Evolutionary conservation across 2,329 filamentous ascomycete species (phyloP), one percentile per base, ranked within the genome.

Genomic region (Didymella pomorum): DNA sequence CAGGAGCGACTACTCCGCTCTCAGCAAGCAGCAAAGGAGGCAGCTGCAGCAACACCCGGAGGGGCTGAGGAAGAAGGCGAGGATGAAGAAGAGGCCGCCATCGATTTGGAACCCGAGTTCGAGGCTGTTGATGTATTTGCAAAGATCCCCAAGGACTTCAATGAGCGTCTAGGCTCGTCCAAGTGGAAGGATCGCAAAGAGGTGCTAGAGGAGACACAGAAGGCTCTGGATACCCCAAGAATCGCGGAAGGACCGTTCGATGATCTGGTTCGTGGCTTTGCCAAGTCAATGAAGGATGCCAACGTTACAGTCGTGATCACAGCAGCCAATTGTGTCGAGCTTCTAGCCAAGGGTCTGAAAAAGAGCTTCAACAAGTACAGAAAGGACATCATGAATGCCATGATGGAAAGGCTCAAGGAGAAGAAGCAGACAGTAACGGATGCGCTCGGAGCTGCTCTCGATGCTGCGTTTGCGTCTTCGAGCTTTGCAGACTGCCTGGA

Each of bases 121-220:
- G 93, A 97, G 73, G 91, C 94, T 0, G 89, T 97, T 59, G 93
- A 99, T 73, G 88, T 97, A 1, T 78, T 92, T 55, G 84, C 90
- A 35, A 95, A 94, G 68, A 83, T 98, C 3, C 90, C 94, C 0
- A 86, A 87, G 37, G 88, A 93, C 73, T 93, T 97, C 65, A 84
- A 87, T 64, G 95, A 99, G 21, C 88, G 90, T 58, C 81, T 99
- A 28, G 89, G 86, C 0, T 98, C 94, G 10, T 89, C 93, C 0
- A 99, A 99, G 76, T 99, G 95, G 95, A 99, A 99, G 75, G 96
- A 99, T 67, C 86, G 95, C 61, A 99, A 99, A 78, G 95, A 99
- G 67, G 92, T 91, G 0, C 83, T 98, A 3, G 95, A 99, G 61
- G 92, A 87, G 10, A 83, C 97, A 0, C 89, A 89, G 67, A 85